These are phyloP conservation scores for Fragaria ananassa DNA, from an alignment of 306 rosid species.

Conservation along the genomic window DNA sequence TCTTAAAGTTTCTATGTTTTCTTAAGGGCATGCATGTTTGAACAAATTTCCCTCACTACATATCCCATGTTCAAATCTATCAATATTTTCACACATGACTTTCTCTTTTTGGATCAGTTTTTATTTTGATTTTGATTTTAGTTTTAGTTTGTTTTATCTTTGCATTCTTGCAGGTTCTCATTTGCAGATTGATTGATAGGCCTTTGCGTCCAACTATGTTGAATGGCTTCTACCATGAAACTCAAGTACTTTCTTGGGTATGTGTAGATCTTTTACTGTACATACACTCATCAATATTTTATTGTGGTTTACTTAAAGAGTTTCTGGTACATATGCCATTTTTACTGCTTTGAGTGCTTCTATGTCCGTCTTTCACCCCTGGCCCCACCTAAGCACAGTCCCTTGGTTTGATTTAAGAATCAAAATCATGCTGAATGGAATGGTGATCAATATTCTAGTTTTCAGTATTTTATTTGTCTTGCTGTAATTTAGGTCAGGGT, in stretches of 20 bases:
- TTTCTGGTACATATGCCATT: background rate
- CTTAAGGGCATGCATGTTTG: background rate
- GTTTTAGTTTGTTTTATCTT: background rate
- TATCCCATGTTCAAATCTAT: background rate
- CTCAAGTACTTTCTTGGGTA: slow-evolving; percentile 97
- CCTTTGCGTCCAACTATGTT: slow-evolving; percentile 96
- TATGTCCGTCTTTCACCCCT: background rate
- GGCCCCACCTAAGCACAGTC: background rate
- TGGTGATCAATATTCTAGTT: background rate
- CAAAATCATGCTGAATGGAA: background rate
- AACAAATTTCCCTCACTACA: background rate
- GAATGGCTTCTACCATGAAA: slow-evolving; percentile 92
- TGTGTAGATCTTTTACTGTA: slow-evolving; percentile 17
- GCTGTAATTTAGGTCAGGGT: background rate
- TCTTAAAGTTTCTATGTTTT: background rate
- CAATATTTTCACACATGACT: background rate
- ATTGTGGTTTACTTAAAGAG: background rate
- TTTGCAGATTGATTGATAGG: slow-evolving; percentile 95
- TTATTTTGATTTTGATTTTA: background rate
- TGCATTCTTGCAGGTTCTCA: slow-evolving; percentile 72
- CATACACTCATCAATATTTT: background rate
- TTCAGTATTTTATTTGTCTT: background rate
- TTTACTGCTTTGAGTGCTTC: background rate
- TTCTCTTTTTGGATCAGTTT: background rate
- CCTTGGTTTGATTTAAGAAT: background rate